Base-by-base conservation (phyloP, 108 stramenopile genomes). In the Phaeodactylum tricornutum region DNA sequence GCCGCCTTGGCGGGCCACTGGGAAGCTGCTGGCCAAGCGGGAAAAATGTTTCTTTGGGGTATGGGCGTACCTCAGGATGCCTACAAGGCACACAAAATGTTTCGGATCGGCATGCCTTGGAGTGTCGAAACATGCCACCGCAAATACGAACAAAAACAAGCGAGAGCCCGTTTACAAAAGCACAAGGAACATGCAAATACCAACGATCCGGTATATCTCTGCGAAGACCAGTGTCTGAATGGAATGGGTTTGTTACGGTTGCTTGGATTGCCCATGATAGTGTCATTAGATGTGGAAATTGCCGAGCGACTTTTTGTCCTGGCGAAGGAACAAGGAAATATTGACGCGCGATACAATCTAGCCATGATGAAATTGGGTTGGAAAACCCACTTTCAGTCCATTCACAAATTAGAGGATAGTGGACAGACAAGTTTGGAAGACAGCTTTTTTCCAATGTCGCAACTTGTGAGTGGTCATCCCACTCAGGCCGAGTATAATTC, bases 311-410 rank as follows among this genome's bases (percentile, higher is more conserved):
- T 76, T 64, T 87, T 87, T 47, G 55, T 71, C 6, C 59, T 79
- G 29, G 71, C 79, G 8, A 75, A 76, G 53, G 77, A 87, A 41
- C 49, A 74, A 35, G 84, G 80, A 15, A 73, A 76, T 67, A 26
- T 59, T 4, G 89, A 92, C 64, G 81, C 84, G 6, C 34, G 32
- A 37, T 92, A 81, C 64, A 79, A 92, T 59, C 66, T 82, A 14
- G 84, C 80, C 40, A 84, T 87, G 84, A 59, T 92, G 59, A 72
- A 67, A 38, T 55, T 92, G 36, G 89, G 89, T 19, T 92, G 84
- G 84, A 85, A 82, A 65, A 70, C 59, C 5, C 73, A 66, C 30
- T 74, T 44, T 34, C 51, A 64, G 46, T 9, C 53, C 15, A 61
- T 75, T 26, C 56, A 70, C 14, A 76, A 80, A 16, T 26, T 76